phyloP scores from a whole-genome alignment of 805 yeast species.

The Sugiyamaella americana region DNA sequence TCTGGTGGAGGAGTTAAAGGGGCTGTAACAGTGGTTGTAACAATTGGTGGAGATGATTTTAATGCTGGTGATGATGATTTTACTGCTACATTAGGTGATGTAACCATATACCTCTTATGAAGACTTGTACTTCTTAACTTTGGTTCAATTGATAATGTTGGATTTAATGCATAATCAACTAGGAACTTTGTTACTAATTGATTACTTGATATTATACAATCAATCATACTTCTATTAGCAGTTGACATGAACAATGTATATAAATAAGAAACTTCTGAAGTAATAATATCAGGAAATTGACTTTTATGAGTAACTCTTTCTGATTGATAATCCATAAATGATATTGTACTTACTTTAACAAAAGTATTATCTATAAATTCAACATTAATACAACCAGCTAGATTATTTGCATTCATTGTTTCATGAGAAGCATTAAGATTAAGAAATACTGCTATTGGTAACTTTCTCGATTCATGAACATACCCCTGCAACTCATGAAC shows the following conservation, averaged over 20 bases:
- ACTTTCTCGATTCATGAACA: slow-evolving; percentile 34
- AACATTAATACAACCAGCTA: slow-evolving; percentile 47
- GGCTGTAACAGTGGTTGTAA: slow-evolving; percentile 4
- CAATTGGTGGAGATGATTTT: background rate
- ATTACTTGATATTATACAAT: slow-evolving; percentile 30
- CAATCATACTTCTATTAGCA: slow-evolving; percentile 30
- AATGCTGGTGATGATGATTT: background rate
- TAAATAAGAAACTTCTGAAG: slow-evolving; percentile 36
- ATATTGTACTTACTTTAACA: slow-evolving; percentile 21
- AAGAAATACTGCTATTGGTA: slow-evolving; percentile 61
- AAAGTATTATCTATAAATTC: slow-evolving; percentile 33
- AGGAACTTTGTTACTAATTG: slow-evolving; percentile 20
- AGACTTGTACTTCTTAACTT: slow-evolving; percentile 3
- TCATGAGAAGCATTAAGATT: slow-evolving; percentile 44
- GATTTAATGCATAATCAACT: slow-evolving; percentile 25
- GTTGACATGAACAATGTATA: slow-evolving; percentile 33
- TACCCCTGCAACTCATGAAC: slow-evolving; percentile 36
- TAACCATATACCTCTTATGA: slow-evolving; percentile 3
- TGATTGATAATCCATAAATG: slow-evolving; percentile 24
- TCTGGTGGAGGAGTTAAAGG: slow-evolving; percentile 5
- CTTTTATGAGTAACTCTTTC: slow-evolving; percentile 26
- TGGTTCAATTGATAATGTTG: slow-evolving; percentile 11
- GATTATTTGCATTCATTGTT: slow-evolving; percentile 34
- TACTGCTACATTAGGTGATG: background rate
- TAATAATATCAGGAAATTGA: slow-evolving; percentile 35